A percentile compares a stretch with the other conserved stretches of the same genome.
phyloP scores from a whole-genome alignment of 1,284 basidiomycete species.

The Pterulicium gracile region DNA sequence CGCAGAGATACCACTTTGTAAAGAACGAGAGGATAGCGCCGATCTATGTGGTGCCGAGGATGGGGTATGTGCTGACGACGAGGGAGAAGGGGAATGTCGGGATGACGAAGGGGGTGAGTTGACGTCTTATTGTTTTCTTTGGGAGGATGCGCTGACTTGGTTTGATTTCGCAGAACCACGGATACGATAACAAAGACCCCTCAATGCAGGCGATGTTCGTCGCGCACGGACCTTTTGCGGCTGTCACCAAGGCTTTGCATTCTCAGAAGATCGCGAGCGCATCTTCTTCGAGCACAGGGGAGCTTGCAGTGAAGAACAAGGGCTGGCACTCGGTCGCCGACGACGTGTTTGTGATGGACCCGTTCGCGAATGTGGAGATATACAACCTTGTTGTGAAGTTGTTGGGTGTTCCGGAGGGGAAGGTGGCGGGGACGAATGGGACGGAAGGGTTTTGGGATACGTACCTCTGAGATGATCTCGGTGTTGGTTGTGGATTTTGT shows the following conservation, averaged over 20 bases:
- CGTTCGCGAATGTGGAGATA: constrained; percentile 77
- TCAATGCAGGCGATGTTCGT: constrained; percentile 89
- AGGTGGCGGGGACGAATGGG: constrained; percentile 62
- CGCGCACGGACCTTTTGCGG: constrained; percentile 78
- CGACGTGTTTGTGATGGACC: constrained; percentile 64
- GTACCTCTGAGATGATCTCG: constrained; percentile 58
- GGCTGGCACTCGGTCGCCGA: constrained; percentile 58
- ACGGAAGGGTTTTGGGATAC: constrained; percentile 72
- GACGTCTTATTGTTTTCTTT: constrained; percentile 2
- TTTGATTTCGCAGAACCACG: constrained; percentile 53
- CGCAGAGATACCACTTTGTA: constrained; percentile 67
- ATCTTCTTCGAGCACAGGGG: constrained; percentile 19
- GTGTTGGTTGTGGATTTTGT: too few species aligned
- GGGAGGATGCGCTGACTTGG: constrained; percentile 2
- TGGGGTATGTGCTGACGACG: constrained; percentile 67
- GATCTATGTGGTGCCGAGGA: constrained; percentile 73
- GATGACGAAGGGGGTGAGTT: constrained; percentile 66
- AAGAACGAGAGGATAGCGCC: constrained; percentile 71
- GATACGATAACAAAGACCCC: constrained; percentile 67
- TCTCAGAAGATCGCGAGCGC: constrained; percentile 17
- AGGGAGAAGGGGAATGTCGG: constrained; percentile 47
- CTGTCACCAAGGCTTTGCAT: constrained; percentile 48
- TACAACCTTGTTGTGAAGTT: constrained; percentile 76
- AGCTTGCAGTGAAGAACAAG: constrained; percentile 19
- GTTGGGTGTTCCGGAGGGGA: constrained; percentile 44